Evolutionary conservation across 1,284 basidiomycete genomes (phyloP).

Genomic region (Trichosporon coremiiforme): DNA sequence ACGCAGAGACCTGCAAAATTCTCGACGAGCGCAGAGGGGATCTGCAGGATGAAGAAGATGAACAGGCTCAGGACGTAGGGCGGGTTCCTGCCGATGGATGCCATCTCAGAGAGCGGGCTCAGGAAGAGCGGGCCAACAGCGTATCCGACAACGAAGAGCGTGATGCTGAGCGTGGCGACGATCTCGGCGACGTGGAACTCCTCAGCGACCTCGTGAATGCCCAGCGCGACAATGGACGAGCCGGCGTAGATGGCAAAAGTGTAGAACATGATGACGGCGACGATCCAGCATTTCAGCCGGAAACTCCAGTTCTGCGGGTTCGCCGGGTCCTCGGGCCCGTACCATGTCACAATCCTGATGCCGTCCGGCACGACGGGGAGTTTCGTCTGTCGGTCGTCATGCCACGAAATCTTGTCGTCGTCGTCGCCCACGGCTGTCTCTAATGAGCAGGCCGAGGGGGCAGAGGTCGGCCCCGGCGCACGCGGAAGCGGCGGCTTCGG

Average conservation of each 20-base stretch:
- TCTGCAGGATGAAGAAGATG: constrained; percentile 51
- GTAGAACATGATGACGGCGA: constrained; percentile 64
- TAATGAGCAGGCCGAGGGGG: neutral
- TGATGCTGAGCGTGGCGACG: constrained; percentile 24
- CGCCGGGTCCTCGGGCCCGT: constrained; percentile 64
- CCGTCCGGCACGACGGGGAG: constrained; percentile 21
- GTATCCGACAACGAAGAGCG: constrained; percentile 64
- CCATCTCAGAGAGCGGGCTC: constrained; percentile 45
- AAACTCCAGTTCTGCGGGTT: constrained; percentile 72
- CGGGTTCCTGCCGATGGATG: constrained; percentile 42
- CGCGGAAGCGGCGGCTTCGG: neutral
- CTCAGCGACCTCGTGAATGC: constrained; percentile 21
- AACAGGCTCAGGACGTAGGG: constrained; percentile 51
- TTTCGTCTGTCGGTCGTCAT: constrained; percentile 19
- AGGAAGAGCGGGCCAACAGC: constrained; percentile 62
- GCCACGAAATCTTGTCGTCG: neutral
- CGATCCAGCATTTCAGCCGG: constrained; percentile 66
- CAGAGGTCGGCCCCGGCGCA: neutral
- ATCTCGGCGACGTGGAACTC: constrained; percentile 24
- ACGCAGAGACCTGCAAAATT: constrained; percentile 49
- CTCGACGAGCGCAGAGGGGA: constrained; percentile 47
- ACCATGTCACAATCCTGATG: constrained; percentile 62
- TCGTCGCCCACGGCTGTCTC: constrained; percentile 3
- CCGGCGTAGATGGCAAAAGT: constrained; percentile 38
- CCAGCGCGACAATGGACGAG: constrained; percentile 27